Evolutionary conservation across 257 asterid species (phyloP).

Genomic region (Penstemon barbatus): DNA sequence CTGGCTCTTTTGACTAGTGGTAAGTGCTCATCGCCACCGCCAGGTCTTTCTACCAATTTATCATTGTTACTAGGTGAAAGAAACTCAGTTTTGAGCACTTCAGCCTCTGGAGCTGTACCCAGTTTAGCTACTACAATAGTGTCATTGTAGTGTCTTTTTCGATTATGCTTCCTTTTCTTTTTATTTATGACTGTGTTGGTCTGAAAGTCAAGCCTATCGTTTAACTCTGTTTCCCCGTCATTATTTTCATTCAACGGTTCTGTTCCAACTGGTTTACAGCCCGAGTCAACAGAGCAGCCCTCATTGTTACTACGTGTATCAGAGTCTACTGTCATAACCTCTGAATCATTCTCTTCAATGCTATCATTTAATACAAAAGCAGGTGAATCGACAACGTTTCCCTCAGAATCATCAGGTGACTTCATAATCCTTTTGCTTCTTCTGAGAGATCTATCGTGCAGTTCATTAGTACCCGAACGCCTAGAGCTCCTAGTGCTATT

Average conservation of each 20-base stretch:
- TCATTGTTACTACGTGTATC: conserved; percentile 57
- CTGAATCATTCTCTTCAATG: conserved; percentile 66
- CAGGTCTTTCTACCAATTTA: conserved; percentile 37
- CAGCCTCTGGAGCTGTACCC: conserved; percentile 45
- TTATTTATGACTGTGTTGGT: conserved; percentile 51
- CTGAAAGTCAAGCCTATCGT: conserved; percentile 63
- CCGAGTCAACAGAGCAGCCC: conserved; percentile 59
- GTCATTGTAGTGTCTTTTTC: conserved; percentile 60
- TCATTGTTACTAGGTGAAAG: conserved; percentile 46
- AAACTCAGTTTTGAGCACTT: conserved; percentile 40
- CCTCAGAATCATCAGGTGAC: conserved; percentile 60
- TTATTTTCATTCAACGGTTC: conserved; percentile 43
- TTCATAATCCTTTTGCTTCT: conserved; percentile 61
- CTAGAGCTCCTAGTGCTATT: conserved; percentile 38
- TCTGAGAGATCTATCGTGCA: conserved; percentile 53
- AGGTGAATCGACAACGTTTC: conserved; percentile 46
- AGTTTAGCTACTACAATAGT: conserved; percentile 40
- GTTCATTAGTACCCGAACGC: conserved; percentile 32
- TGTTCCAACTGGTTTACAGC: conserved; percentile 40
- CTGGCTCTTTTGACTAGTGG: conserved; percentile 94
- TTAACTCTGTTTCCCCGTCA: conserved; percentile 51
- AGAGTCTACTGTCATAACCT: conserved; percentile 59
- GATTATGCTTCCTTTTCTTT: conserved; percentile 71
- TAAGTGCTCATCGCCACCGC: conserved; percentile 86
- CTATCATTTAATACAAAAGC: conserved; percentile 58